Base-by-base conservation (phyloP, 225 moss, liverwort and hornwort species). In the Ulota crispa region DNA sequence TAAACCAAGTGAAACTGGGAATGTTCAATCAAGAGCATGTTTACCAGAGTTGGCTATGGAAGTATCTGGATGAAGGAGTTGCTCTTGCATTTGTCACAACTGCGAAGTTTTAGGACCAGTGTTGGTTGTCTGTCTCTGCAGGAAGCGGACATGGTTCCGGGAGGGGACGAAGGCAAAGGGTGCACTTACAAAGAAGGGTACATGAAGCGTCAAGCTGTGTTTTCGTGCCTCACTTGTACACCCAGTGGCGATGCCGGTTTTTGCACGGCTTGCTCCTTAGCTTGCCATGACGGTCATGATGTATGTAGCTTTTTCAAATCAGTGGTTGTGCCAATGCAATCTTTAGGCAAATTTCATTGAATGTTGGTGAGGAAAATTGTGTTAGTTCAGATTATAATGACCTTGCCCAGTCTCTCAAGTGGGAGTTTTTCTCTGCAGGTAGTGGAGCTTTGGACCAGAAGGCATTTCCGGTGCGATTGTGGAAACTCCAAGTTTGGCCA, bases 151-250 rank as follows among this genome's bases (percentile, higher is more conserved):
- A 56, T 98, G 66, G 91, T 98, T 41, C 80, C 95, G 72, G 95
- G 95, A 68, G 97, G 94, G 65, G 97, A 98, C 63, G 94, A 95
- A 86, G 97, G 97, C 26, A 95, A 95, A 52, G 97, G 93, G 79
- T 98, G 97, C 86, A 95, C 97, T 7, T 98, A 93, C 30, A 88
- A 83, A 32, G 89, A 95, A 80, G 98, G 97, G 3, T 95, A 95
- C 73, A 87, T 93, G 95, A 89, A 85, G 82, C 92, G 95, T 30
- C 95, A 98, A 76, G 98, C 95, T 28, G 92, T 98, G 65, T 98
- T 98, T 86, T 89, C 94, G 19, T 95, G 98, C 72, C 94, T 95
- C 31, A 93, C 93, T 3, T 98, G 95, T 84, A 86, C 91, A 12
- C 93, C 95, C 8, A 78, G 24, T 26, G 95, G 91, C 24, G 80